These are phyloP conservation scores for Suillus hirtellus DNA, from an alignment of 768 basidiomycete species.

Conservation along the genomic window DNA sequence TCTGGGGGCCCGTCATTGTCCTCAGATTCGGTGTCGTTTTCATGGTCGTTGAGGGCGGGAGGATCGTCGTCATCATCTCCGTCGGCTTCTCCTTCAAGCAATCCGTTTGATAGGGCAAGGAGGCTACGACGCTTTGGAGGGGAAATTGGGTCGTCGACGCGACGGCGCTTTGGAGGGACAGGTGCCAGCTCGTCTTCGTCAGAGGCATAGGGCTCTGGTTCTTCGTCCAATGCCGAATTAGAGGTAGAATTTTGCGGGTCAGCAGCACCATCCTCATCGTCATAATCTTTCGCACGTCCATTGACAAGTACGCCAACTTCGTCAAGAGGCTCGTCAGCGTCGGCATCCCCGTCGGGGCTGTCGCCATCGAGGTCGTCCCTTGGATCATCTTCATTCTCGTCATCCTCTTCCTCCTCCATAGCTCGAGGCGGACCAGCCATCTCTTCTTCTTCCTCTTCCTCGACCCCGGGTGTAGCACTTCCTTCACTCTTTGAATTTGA, in stretches of 20 bases:
- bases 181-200: conserved; percentile 6
- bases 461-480: conserved; percentile 35
- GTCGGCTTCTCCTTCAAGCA: conserved; percentile 11
- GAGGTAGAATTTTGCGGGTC: conserved; percentile 10
- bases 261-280: conserved; percentile 17
- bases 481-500: conserved; percentile 50
- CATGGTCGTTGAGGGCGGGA: conserved; percentile 11
- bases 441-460: conserved; percentile 44
- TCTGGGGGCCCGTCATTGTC: conserved; percentile 22
- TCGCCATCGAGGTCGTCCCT: conserved; percentile 20
- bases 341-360: conserved; percentile 16
- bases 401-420: conserved; percentile 65
- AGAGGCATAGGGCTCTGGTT: conserved; percentile 11
- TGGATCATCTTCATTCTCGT: conserved; percentile 20
- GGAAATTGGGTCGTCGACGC: background rate
- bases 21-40: conserved; percentile 35
- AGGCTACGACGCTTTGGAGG: conserved; percentile 5
- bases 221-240: conserved; percentile 8
- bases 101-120: background rate
- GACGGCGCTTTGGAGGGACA: conserved; percentile 1
- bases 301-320: background rate
- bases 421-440: conserved; percentile 47
- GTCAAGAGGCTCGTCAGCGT: conserved; percentile 9
- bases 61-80: conserved; percentile 23
- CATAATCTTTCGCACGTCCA: conserved; percentile 18